Base-by-base conservation (phyloP, 192 early-diverging fungal species). In the Coemansia sp. region DNA sequence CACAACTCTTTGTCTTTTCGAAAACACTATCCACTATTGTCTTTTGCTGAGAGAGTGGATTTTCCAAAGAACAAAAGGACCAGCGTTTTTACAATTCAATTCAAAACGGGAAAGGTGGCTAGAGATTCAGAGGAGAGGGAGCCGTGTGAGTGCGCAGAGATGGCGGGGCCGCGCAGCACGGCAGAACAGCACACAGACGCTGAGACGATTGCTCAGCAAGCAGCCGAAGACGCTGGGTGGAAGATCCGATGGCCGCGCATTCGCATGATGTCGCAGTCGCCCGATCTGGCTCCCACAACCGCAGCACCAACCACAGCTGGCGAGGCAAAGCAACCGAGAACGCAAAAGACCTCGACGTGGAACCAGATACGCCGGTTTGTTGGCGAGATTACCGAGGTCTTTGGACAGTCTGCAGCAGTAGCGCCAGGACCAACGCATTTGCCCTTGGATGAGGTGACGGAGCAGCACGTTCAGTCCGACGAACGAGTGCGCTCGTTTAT, bases 191-290 rank as follows among this genome's bases (percentile, higher is more conserved):
- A 9, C 26, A 61, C 64, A 18, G 58, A 46, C 34, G 76, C 76
- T 8, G 76, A 79, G 61, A 59, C 47, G 57, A 53, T 79, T 26
- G 76, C 76, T 2, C 67, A 58, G 17, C 53, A 66, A 2, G 70
- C 76, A 23, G 76, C 76, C 26, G 48, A 55, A 28, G 71, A 67
- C 23, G 76, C 76, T 15, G 76, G 76, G 18, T 79, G 76, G 76
- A 60, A 46, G 46, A 63, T 76, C 9, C 73, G 59, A 6, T 79
- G 76, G 76, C 71, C 76, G 15, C 76, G 64, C 21, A 44, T 79
- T 20, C 70, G 68, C 8, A 79, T 73, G 76, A 79, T 79, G 76
- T 68, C 76, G 38, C 64, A 73, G 57, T 79, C 71, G 11, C 76
- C 76, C 38, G 76, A 79, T 53, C 63, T 79, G 26, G 44, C 56